Percentiles rank a stretch among this genome's conserved stretches.
Conservation (phyloP, 2,329 filamentous ascomycete genomes). For the Penicillium capsulatum region DNA sequence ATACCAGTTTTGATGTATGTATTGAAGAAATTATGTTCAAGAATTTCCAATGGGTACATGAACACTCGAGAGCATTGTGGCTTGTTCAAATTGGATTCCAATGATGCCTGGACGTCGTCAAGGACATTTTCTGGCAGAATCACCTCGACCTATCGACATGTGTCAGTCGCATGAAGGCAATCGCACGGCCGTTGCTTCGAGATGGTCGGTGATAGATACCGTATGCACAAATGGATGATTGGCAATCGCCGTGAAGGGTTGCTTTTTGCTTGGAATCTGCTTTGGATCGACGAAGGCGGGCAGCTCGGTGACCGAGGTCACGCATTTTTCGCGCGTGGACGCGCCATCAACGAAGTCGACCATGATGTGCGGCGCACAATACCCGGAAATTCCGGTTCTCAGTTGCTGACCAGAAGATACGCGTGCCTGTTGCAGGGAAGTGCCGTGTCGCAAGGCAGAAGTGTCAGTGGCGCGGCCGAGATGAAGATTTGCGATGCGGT, state of each 20-base stretch:
- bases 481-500: constrained; percentile 5
- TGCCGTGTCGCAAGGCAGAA: neutral
- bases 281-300: constrained; percentile 64
- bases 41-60: constrained; percentile 66
- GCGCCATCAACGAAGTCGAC: constrained; percentile 41
- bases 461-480: neutral
- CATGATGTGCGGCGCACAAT: constrained; percentile 31
- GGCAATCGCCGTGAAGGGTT: constrained; percentile 69
- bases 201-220: constrained; percentile 38
- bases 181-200: neutral
- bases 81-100: constrained; percentile 43
- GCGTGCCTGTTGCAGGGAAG: neutral
- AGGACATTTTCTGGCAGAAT: constrained; percentile 65
- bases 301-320: constrained; percentile 65
- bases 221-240: constrained; percentile 65
- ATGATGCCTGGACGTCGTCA: constrained; percentile 50
- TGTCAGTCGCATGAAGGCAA: constrained; percentile 26
- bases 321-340: constrained; percentile 58
- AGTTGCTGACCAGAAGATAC: neutral
- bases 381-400: neutral
- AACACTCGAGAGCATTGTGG: constrained; percentile 63
- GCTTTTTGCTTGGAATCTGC: constrained; percentile 66
- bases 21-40: constrained; percentile 75
- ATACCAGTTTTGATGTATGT: constrained; percentile 75
- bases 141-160: constrained; percentile 55